A percentile compares a stretch with the other conserved stretches of the same genome.
phyloP scores from a whole-genome alignment of 768 basidiomycete species.

The Phanerochaete carnosa region DNA sequence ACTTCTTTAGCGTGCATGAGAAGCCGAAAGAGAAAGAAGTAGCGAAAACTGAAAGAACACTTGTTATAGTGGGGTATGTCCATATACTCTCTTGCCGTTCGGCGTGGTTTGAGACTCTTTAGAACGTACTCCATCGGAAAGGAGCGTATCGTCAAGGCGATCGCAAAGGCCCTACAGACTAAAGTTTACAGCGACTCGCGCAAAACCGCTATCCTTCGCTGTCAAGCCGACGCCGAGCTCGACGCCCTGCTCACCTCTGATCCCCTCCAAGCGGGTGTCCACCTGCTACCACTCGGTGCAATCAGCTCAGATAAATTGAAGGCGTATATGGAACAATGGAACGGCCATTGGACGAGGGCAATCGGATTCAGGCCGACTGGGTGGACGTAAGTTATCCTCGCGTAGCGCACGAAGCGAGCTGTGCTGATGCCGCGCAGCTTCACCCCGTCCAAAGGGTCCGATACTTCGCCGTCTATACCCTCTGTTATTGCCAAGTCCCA shows the following conservation, averaged over 20 bases:
- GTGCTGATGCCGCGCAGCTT: constrained; percentile 42
- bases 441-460: constrained; percentile 59
- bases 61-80: constrained; percentile 76
- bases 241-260: constrained; percentile 73
- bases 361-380: constrained; percentile 93
- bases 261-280: constrained; percentile 75
- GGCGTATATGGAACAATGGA: constrained; percentile 71
- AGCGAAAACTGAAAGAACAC: constrained; percentile 34
- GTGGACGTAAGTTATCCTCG: constrained; percentile 73
- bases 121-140: constrained; percentile 98
- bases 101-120: neutral
- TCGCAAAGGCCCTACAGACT: constrained; percentile 75
- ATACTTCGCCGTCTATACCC: constrained; percentile 60
- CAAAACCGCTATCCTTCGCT: constrained; percentile 79
- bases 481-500: constrained; percentile 68
- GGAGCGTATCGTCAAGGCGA: constrained; percentile 94
- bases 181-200: constrained; percentile 89
- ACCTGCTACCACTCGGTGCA: constrained; percentile 75
- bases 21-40: constrained; percentile 32
- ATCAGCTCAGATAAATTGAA: constrained; percentile 77
- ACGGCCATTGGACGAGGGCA: constrained; percentile 64
- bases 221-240: constrained; percentile 82
- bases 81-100: neutral
- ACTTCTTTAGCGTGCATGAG: constrained; percentile 43
- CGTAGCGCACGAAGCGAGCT: neutral